A percentile compares a stretch with the other conserved stretches of the same genome.
phyloP scores from a whole-genome alignment of 495 filamentous ascomycete species.

The Friedmanniomyces endolithicus region DNA sequence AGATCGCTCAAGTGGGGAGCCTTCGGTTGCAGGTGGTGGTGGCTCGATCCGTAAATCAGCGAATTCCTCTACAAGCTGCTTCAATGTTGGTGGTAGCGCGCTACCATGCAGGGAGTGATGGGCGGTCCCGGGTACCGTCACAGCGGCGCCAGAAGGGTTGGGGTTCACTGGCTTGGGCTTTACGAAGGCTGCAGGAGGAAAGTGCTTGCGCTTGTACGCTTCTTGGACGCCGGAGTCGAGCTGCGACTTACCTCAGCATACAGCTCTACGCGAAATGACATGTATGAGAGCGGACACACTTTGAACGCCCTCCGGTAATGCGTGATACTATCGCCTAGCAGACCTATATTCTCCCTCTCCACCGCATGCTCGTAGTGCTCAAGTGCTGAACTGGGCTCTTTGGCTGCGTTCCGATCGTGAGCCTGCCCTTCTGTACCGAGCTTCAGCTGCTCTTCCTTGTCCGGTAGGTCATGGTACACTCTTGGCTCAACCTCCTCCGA shows the following conservation, averaged over 20 bases:
- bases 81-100: slow-evolving; percentile 35
- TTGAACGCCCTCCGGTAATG: slow-evolving; percentile 85
- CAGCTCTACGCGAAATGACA: background rate
- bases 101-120: slow-evolving; percentile 46
- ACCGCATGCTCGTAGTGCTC: slow-evolving; percentile 91
- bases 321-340: slow-evolving; percentile 74
- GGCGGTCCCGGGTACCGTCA: slow-evolving; percentile 41
- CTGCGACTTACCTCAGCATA: slow-evolving; percentile 31
- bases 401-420: slow-evolving; percentile 10
- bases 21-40: slow-evolving; percentile 46
- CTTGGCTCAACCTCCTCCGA: slow-evolving; percentile 33
- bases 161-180: slow-evolving; percentile 41
- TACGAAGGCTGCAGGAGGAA: slow-evolving; percentile 47
- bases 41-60: slow-evolving; percentile 51
- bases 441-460: slow-evolving; percentile 33
- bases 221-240: slow-evolving; percentile 76
- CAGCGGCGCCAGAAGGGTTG: slow-evolving; percentile 43
- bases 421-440: slow-evolving; percentile 31
- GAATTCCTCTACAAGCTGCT: slow-evolving; percentile 66
- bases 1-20: slow-evolving; percentile 56
- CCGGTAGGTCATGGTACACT: slow-evolving; percentile 34
- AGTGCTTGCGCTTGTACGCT: slow-evolving; percentile 82
- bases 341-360: slow-evolving; percentile 73
- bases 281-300: slow-evolving; percentile 33
- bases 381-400: slow-evolving; percentile 62